Evolutionary conservation across 2,329 filamentous ascomycete species (phyloP), one percentile per base, ranked within the genome.

Genomic region (Colletotrichum echinochloae): DNA sequence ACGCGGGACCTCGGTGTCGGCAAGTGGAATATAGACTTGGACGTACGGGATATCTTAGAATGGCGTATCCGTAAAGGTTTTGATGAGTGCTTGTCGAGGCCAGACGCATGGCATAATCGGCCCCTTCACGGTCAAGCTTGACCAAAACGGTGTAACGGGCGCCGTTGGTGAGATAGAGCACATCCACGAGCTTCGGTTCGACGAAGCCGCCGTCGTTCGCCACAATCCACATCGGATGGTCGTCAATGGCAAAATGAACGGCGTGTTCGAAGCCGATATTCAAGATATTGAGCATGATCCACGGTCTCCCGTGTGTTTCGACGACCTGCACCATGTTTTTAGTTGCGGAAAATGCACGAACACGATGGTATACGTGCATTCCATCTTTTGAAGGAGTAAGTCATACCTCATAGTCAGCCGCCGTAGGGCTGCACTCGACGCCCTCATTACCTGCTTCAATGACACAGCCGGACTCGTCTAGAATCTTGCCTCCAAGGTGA

Each of bases 161-260:
- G 7, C 87, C 87, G 65, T 86, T 88, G 67, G 79, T 79, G 6
- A 89, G 73, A 0, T 76, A 74, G 30, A 67, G 59, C 14, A 63
- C 65, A n/a, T 67, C 65, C 12, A 67, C 65, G 1, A 79, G 80
- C 63, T 84, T 79, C 1, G 88, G 88, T 70, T 84, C 77, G 63
- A 89, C 84, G 75, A 87, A 89, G 6, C 83, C 78, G 5, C 84
- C 86, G 68, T 89, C 87, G 52, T 86, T 83, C 44, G 84, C 85
- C 73, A 86, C 87, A 3, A 89, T 79, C 79, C 81, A 88, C 77
- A 88, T 79, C 28, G 83, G 80, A 57, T 87, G 84, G 59, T 84
- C 83, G 73, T 89, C 87, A 51, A 89, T 85, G 26, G 84, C 83
- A 26, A 63, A 81, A 1, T n/a, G 51, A 2, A 67, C 16, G 4